These are phyloP conservation scores for Starmerella asiatica DNA, from an alignment of 805 yeast genomes.

Conservation along the genomic window DNA sequence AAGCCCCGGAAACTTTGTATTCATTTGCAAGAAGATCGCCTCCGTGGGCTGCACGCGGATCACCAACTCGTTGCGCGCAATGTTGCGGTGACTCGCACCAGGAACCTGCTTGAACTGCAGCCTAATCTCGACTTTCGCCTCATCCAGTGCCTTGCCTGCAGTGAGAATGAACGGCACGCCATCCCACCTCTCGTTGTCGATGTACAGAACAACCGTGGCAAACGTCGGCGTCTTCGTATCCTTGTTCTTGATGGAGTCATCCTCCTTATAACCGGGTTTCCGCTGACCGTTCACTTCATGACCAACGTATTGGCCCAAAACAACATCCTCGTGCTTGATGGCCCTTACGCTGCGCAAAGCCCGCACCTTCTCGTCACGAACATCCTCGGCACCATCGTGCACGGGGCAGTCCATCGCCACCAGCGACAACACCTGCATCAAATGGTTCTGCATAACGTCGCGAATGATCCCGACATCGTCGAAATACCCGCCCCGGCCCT, in stretches of 20 bases:
- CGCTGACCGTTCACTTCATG: slow-evolving; percentile 58
- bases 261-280: slow-evolving; percentile 86
- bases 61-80: slow-evolving; percentile 85
- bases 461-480: slow-evolving; percentile 90
- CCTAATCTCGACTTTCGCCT: slow-evolving; percentile 88
- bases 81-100: slow-evolving; percentile 36
- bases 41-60: slow-evolving; percentile 90
- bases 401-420: slow-evolving; percentile 93
- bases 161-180: slow-evolving; percentile 93
- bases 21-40: slow-evolving; percentile 84
- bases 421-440: slow-evolving; percentile 80
- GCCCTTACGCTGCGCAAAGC: slow-evolving; percentile 70
- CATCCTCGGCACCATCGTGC: slow-evolving; percentile 79
- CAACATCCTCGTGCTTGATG: slow-evolving; percentile 48
- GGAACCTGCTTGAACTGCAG: slow-evolving; percentile 82
- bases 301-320: slow-evolving; percentile 77
- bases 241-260: slow-evolving; percentile 61
- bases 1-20: slow-evolving; percentile 87
- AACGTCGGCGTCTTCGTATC: slow-evolving; percentile 82
- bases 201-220: slow-evolving; percentile 69
- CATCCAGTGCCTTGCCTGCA: slow-evolving; percentile 96
- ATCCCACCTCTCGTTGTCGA: slow-evolving; percentile 92
- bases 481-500: slow-evolving; percentile 97
- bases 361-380: slow-evolving; percentile 92
- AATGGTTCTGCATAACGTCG: slow-evolving; percentile 96